Evolutionary conservation across 2,329 filamentous ascomycete species (phyloP).

Genomic region (Apiospora hydei): DNA sequence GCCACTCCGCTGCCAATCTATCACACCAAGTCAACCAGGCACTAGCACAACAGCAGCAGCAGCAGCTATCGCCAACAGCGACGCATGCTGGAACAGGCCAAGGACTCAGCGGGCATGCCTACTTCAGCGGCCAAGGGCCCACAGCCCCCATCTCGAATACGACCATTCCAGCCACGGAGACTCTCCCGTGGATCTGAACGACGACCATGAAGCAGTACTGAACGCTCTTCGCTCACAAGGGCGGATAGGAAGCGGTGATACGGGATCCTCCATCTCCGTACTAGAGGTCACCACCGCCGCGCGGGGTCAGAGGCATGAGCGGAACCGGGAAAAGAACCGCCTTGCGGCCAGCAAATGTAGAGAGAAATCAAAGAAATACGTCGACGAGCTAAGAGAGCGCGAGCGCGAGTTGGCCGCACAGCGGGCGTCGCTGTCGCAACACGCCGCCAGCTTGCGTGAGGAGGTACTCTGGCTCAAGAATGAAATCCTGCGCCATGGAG

Average conservation of each 20-base stretch:
- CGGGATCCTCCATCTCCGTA: constrained; percentile 20
- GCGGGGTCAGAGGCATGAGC: constrained; percentile 22
- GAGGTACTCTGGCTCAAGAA: constrained; percentile 43
- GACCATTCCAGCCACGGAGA: constrained; percentile 18
- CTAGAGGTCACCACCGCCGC: constrained; percentile 13
- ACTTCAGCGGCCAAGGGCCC: neutral
- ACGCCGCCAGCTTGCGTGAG: constrained; percentile 34
- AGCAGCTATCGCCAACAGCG: neutral
- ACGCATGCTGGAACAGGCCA: neutral
- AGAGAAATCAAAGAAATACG: constrained; percentile 39
- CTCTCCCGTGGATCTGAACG: constrained; percentile 10
- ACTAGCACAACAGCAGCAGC: constrained; percentile 3
- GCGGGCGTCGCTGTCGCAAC: constrained; percentile 32
- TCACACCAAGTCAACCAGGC: constrained; percentile 7
- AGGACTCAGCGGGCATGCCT: constrained; percentile 11
- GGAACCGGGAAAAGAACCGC: constrained; percentile 36
- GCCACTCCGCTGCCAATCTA: constrained; percentile 1
- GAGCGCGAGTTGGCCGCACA: constrained; percentile 31
- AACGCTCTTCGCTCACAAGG: constrained; percentile 7
- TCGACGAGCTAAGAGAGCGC: constrained; percentile 36
- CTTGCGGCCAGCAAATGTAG: constrained; percentile 42
- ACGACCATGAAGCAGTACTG: constrained; percentile 7
- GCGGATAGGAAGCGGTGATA: neutral
- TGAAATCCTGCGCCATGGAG: constrained; percentile 39
- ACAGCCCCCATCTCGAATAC: neutral